Conservation (phyloP, 2,329 filamentous ascomycete genomes). For the Colletotrichum falcatum region DNA sequence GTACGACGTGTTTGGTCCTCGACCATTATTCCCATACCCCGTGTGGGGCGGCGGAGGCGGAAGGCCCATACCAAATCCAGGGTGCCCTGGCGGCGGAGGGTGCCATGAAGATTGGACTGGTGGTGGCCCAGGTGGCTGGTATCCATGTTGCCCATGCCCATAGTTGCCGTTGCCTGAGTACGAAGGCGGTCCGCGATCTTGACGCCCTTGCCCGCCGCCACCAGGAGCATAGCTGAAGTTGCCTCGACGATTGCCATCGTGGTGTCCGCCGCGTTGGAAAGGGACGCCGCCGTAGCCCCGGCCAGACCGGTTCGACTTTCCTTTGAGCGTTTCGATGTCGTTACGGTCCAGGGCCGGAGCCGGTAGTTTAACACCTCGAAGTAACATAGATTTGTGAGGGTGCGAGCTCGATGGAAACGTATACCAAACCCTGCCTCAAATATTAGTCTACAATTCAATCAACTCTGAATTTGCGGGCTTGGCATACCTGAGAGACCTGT, state of each 20-base stretch:
- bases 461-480: not conserved
- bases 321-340: constrained; percentile 80
- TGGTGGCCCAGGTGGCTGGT: constrained; percentile 6
- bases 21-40: constrained; percentile 44
- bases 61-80: constrained; percentile 56
- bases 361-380: constrained; percentile 83
- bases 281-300: constrained; percentile 78
- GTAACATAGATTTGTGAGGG: constrained; percentile 92
- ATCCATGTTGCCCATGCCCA: constrained; percentile 38
- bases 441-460: constrained; percentile 46
- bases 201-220: constrained; percentile 39
- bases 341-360: constrained; percentile 77
- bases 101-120: constrained; percentile 50
- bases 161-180: constrained; percentile 32
- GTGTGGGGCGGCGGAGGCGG: constrained; percentile 62
- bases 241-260: constrained; percentile 57
- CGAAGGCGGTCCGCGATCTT: constrained; percentile 37
- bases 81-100: constrained; percentile 59
- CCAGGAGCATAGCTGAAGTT: constrained; percentile 65
- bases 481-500: constrained; percentile 85
- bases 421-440: constrained; percentile 77
- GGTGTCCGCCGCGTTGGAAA: constrained; percentile 58
- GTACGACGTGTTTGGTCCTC: constrained; percentile 19
- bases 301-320: constrained; percentile 73
- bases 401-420: constrained; percentile 80